These are phyloP conservation scores for Herpotrichia juniperi DNA, from an alignment of 2,329 filamentous ascomycete species.

Conservation along the genomic window DNA sequence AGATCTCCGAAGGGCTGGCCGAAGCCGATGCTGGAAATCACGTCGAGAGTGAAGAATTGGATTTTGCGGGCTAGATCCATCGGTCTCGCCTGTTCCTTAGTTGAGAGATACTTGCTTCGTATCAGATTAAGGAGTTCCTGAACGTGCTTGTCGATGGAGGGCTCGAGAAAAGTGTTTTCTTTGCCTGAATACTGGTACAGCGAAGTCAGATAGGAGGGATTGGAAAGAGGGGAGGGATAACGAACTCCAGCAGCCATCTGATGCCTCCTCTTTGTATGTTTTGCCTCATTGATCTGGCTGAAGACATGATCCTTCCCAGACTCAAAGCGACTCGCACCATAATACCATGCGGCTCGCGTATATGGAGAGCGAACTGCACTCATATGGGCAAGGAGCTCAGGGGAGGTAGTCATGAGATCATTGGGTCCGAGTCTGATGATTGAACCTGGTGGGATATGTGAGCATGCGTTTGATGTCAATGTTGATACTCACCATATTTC, in stretches of 20 bases:
- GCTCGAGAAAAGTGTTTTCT: conserved; percentile 58
- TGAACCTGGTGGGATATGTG: conserved; percentile 23
- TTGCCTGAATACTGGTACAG: conserved; percentile 54
- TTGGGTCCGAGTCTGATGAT: conserved; percentile 52
- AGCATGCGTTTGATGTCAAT: neutral
- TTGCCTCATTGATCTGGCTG: conserved; percentile 50
- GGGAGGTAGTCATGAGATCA: conserved; percentile 52
- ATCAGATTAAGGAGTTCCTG: conserved; percentile 54
- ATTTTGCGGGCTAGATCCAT: conserved; percentile 53
- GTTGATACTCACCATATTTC: conserved; percentile 26
- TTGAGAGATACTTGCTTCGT: conserved; percentile 49
- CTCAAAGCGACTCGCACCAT: conserved; percentile 53
- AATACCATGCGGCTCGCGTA: conserved; percentile 31
- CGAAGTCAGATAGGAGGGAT: neutral
- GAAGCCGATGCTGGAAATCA: conserved; percentile 60
- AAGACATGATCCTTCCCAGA: conserved; percentile 58
- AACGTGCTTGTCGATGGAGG: conserved; percentile 54
- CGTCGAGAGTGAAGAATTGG: conserved; percentile 61
- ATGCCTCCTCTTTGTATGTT: conserved; percentile 46
- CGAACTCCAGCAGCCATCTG: conserved; percentile 43
- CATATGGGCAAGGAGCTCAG: conserved; percentile 52
- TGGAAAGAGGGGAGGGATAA: neutral
- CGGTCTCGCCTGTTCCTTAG: conserved; percentile 33
- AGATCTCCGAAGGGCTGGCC: conserved; percentile 59
- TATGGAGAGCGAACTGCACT: conserved; percentile 46